These are phyloP conservation scores for Lachancea meyersii DNA, from an alignment of 805 yeast genomes.

Conservation along the genomic window DNA sequence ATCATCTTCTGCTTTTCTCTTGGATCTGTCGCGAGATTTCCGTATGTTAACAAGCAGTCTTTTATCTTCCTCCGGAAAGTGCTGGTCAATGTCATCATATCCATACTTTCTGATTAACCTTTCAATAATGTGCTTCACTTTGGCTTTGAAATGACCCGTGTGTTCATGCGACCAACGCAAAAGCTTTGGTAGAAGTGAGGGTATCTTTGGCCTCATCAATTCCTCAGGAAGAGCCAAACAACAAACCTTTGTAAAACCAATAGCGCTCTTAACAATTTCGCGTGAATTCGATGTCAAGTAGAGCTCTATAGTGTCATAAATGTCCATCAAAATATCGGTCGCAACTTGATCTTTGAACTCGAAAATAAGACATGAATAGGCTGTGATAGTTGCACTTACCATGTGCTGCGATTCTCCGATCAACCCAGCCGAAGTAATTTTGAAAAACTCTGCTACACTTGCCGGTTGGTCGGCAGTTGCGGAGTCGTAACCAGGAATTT, in stretches of 20 bases:
- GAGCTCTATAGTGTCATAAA: conserved; percentile 79
- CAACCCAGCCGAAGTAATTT: conserved; percentile 92
- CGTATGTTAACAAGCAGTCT: conserved; percentile 80
- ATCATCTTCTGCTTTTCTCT: conserved; percentile 51
- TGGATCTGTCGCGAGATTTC: conserved; percentile 78
- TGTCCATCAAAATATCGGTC: conserved; percentile 56
- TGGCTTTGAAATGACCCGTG: conserved; percentile 88
- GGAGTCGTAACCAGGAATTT: conserved; percentile 60
- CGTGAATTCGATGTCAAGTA: conserved; percentile 85
- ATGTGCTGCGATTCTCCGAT: conserved; percentile 92
- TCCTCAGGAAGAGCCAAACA: conserved; percentile 78
- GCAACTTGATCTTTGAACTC: conserved; percentile 72
- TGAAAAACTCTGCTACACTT: conserved; percentile 72
- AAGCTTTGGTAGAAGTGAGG: conserved; percentile 60
- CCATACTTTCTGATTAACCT: conserved; percentile 87
- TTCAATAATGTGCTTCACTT: conserved; percentile 89
- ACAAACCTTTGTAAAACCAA: conserved; percentile 91
- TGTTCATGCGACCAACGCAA: conserved; percentile 95
- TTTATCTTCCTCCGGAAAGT: conserved; percentile 86
- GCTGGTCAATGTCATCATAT: conserved; percentile 69
- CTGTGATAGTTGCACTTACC: conserved; percentile 94
- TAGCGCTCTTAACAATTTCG: conserved; percentile 89
- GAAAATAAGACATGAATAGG: conserved; percentile 76
- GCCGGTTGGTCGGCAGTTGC: conserved; percentile 59
- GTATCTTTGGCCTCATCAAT: conserved; percentile 58